phyloP scores from a whole-genome alignment of 2,329 filamentous ascomycete species.

The Madurella fahalii region DNA sequence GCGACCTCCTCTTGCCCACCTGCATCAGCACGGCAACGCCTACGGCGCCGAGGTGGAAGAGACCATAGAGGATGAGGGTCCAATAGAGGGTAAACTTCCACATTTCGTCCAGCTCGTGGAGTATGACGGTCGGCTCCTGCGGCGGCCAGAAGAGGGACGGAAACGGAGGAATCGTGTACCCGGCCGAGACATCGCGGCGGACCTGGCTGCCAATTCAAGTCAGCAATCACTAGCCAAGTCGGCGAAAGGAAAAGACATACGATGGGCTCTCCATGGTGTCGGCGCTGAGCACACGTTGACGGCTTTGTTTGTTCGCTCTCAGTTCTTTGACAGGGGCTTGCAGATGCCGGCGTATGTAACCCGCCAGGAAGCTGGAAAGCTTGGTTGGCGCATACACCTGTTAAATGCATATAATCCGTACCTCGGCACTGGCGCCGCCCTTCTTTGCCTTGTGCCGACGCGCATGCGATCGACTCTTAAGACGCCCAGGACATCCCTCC shows the following conservation, averaged over 20 bases:
- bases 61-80: conserved; percentile 75
- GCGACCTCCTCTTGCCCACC: conserved; percentile 50
- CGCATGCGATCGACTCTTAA: too few relatives aligned
- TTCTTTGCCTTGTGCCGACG: too few relatives aligned
- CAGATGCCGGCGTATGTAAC: background rate
- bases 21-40: conserved; percentile 70
- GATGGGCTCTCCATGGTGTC: conserved; percentile 17
- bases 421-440: background rate
- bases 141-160: conserved; percentile 78
- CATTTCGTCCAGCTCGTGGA: conserved; percentile 73
- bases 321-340: background rate
- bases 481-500: too few relatives aligned
- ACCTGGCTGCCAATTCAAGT: conserved; percentile 11
- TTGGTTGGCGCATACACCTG: background rate
- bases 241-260: conserved; percentile 12
- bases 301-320: background rate
- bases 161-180: conserved; percentile 68
- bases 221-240: background rate
- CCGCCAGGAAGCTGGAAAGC: background rate
- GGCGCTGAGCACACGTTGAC: background rate
- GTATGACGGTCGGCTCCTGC: conserved; percentile 46
- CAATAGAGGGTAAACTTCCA: conserved; percentile 85
- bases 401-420: background rate
- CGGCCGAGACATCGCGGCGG: conserved; percentile 37
- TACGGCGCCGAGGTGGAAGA: conserved; percentile 70